Conservation (phyloP, 169 alveolate genomes). For the Eimeria zaria region DNA sequence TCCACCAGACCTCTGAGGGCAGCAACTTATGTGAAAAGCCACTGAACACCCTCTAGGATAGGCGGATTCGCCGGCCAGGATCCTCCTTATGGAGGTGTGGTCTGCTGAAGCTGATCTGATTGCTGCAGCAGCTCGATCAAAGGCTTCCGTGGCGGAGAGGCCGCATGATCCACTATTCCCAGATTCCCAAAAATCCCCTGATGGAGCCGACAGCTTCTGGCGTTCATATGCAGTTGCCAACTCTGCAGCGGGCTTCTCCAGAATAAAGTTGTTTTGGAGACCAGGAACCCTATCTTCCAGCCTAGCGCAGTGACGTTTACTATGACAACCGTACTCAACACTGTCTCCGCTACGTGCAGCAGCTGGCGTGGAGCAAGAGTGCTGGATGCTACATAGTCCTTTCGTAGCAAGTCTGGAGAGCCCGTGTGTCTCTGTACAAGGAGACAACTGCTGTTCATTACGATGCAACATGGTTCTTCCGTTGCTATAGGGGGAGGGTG, state of each 20-base stretch:
- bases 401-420: background rate
- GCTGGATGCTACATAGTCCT: background rate
- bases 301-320: background rate
- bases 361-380: background rate
- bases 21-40: slow-evolving; percentile 4
- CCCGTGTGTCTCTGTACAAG: background rate
- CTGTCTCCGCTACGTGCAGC: background rate
- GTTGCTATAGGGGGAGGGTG: slow-evolving; percentile 11
- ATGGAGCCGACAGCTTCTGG: slow-evolving; percentile 14
- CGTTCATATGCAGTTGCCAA: background rate
- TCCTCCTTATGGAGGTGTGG: background rate
- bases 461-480: background rate
- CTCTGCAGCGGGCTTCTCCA: background rate
- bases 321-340: background rate
- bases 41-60: background rate
- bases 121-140: background rate
- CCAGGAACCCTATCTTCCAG: background rate
- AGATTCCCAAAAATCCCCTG: slow-evolving; percentile 16
- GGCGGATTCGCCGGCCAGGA: background rate
- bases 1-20: background rate
- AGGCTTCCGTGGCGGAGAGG: background rate
- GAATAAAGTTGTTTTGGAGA: background rate
- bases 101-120: background rate
- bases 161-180: background rate
- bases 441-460: background rate